Base-by-base conservation (phyloP, 2,329 filamentous ascomycete species). In the Tolypocladium ovalisporum region DNA sequence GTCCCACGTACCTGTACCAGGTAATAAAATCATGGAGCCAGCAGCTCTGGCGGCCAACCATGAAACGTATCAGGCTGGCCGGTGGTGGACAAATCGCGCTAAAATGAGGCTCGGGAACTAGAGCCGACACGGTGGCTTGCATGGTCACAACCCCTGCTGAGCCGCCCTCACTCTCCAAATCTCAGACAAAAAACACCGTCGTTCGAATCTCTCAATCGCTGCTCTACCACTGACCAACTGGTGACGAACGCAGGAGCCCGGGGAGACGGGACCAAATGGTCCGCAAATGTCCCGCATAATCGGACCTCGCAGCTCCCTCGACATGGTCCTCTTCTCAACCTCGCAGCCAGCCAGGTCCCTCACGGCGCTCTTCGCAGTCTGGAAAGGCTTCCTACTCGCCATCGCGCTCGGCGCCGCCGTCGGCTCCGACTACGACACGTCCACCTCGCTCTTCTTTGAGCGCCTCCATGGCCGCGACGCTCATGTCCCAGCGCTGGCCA, bases 341-440 rank as follows among this genome's bases (percentile, higher is more conserved):
- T 52, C 63, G 0, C 57, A 53, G 12, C 68, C 70, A 15, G 35
- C 66, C 8, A 37, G 56, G 36, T 67, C 68, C 1, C 60, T 74
- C 7, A 54, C 62, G 8, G 42, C 59, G 22, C 37, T 66, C n/a
- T 91, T 89, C 66, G 56, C 75, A 5, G 67, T 74, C 15, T 92
- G 87, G 87, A 94, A 93, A 68, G 54, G 70, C 7, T 66, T 89
- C 12, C 74, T 94, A 8, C 69, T 91, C n/a, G 64, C 79, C 52
- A 70, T 92, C 56, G 84, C 84, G 34, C 67, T 79, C 55, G 73
- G 73, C 37, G 76, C 77, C 40, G 71, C 71, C 55, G 68, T 81
- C 52, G 82, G 78, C 58, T 81, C 81, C 19, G 83, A 82, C 62
- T 95, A 94, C 70, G 89, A 95, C 72, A 92, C 89, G n/a, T 93